These are phyloP conservation scores for Fusarium lateritium DNA, from an alignment of 2,329 filamentous ascomycete species.

Conservation along the genomic window DNA sequence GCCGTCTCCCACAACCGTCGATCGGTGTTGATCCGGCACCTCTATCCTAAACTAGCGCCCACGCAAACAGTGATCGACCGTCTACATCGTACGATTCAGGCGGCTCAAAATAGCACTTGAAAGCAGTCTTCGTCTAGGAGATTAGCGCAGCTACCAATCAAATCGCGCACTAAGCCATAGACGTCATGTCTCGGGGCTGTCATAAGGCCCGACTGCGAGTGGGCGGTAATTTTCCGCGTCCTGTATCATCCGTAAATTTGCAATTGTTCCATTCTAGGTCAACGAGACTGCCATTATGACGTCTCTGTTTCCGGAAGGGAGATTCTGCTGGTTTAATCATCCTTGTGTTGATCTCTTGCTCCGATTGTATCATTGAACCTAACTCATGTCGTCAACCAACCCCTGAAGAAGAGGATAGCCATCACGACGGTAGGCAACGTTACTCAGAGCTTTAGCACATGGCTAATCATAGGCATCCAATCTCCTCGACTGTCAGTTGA, in stretches of 20 bases:
- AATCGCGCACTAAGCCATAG: not conserved
- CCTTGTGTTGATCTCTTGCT: not conserved
- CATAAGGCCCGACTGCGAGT: not conserved
- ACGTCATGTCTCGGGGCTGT: not conserved
- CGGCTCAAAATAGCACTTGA: not conserved
- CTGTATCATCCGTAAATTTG: too few relatives aligned
- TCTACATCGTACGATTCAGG: not conserved
- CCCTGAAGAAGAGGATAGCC: not conserved
- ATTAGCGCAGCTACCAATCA: not conserved
- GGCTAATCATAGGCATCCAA: not conserved
- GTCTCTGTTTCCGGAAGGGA: not conserved
- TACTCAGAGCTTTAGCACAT: not conserved
- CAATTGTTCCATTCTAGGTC: too few relatives aligned
- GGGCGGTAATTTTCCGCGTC: too few relatives aligned
- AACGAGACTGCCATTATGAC: not conserved
- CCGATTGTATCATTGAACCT: not conserved
- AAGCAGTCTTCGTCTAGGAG: slow-evolving; percentile 3
- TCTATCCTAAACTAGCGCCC: not conserved
- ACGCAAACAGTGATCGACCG: not conserved
- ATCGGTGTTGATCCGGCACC: not conserved
- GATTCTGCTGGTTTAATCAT: not conserved
- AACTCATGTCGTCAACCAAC: not conserved
- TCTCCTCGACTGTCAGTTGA: not conserved
- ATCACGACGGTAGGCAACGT: not conserved
- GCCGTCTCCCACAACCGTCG: not conserved